phyloP scores from a whole-genome alignment of 1,139 yeast species.

The Hansenula lynferdii region DNA sequence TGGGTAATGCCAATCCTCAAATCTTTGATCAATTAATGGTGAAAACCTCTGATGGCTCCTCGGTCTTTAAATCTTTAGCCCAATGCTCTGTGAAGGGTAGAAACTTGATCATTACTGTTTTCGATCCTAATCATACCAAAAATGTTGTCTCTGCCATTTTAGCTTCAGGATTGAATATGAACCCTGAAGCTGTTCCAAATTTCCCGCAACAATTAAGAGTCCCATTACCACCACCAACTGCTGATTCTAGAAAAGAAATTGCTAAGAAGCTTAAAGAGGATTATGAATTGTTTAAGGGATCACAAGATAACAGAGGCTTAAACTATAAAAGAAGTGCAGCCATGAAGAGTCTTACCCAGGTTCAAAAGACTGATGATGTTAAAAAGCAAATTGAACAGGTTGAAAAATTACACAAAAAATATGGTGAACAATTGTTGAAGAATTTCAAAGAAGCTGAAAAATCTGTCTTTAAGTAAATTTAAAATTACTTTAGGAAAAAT shows the following conservation, averaged over 20 bases:
- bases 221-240: conserved; percentile 70
- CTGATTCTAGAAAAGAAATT: conserved; percentile 58
- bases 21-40: conserved; percentile 61
- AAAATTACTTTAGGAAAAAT: no score
- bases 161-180: conserved; percentile 65
- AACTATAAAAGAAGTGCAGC: conserved; percentile 58
- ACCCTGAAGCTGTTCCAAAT: conserved; percentile 70
- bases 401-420: conserved; percentile 65
- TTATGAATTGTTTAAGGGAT: conserved; percentile 60
- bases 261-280: conserved; percentile 57
- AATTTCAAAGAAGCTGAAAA: conserved; percentile 59
- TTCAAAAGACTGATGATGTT: conserved; percentile 49
- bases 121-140: conserved; percentile 72
- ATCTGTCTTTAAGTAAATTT: conserved; percentile 26
- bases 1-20: conserved; percentile 63
- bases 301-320: conserved; percentile 48
- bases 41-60: conserved; percentile 38
- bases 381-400: conserved; percentile 50
- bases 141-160: conserved; percentile 66
- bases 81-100: conserved; percentile 72
- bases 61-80: conserved; percentile 61
- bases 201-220: conserved; percentile 72
- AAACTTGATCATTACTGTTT: conserved; percentile 69
- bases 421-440: conserved; percentile 51
- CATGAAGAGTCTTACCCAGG: conserved; percentile 48